Conservation (phyloP, 768 basidiomycete genomes). For the Coprinopsis strossmayeri region DNA sequence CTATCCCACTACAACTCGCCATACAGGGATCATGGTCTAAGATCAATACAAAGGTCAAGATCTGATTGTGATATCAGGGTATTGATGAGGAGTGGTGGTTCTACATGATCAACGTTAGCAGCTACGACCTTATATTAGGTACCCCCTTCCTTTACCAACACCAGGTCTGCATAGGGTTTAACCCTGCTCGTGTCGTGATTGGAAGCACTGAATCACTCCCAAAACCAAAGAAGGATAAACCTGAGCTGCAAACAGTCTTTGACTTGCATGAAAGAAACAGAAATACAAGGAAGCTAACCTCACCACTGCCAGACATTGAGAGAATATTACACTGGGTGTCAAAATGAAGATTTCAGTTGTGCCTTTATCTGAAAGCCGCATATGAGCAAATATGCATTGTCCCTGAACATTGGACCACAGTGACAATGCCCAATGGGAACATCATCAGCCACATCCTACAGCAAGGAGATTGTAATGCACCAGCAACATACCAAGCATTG, state of each 20-base stretch:
- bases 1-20: constrained; percentile 30
- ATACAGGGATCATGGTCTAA: constrained; percentile 33
- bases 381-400: constrained; percentile 31
- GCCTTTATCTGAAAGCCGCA: constrained; percentile 32
- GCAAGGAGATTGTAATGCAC: constrained; percentile 19
- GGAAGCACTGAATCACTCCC: constrained; percentile 19
- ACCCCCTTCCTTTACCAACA: constrained; percentile 33
- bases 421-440: constrained; percentile 26
- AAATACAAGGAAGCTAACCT: constrained; percentile 27
- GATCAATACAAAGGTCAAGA: constrained; percentile 23
- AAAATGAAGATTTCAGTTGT: constrained; percentile 18
- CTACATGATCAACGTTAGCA: constrained; percentile 33
- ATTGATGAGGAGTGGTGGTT: constrained; percentile 25
- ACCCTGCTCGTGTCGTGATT: constrained; percentile 20
- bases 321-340: constrained; percentile 26
- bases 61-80: constrained; percentile 24
- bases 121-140: constrained; percentile 35
- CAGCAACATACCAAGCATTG: constrained; percentile 21
- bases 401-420: constrained; percentile 18
- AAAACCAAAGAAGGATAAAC: constrained; percentile 13
- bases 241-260: constrained; percentile 23
- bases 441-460: constrained; percentile 25
- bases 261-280: constrained; percentile 29
- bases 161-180: constrained; percentile 19
- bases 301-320: constrained; percentile 17